Evolutionary conservation across 2,329 filamentous ascomycete genomes (phyloP).

Genomic region (Verticillium isaacii): DNA sequence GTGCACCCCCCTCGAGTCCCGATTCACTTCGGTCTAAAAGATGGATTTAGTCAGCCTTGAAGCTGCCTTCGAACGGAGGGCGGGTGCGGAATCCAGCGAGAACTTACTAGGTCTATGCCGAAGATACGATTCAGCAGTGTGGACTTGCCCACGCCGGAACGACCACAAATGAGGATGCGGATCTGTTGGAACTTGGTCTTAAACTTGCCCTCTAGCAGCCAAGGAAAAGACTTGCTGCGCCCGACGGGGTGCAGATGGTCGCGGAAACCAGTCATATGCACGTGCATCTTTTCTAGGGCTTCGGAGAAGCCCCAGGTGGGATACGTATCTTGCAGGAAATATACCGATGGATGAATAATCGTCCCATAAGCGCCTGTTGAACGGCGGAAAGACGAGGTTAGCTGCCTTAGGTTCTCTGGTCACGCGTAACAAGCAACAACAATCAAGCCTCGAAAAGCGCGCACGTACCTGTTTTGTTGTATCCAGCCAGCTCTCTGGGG

Average conservation of each 20-base stretch:
- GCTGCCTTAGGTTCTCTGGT: no score
- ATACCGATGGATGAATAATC: conserved; percentile 8
- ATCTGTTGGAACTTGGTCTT: background rate
- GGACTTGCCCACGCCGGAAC: conserved; percentile 20
- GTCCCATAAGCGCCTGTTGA: conserved; percentile 2
- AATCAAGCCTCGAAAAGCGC: background rate
- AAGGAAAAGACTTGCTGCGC: background rate
- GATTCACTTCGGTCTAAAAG: conserved; percentile 17
- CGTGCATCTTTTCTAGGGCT: background rate
- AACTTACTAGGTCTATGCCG: conserved; percentile 13
- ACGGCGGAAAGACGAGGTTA: background rate
- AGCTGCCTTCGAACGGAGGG: background rate
- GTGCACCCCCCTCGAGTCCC: conserved; percentile 17
- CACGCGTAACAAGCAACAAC: no score
- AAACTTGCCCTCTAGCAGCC: background rate
- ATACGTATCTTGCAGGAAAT: conserved; percentile 8
- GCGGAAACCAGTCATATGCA: background rate
- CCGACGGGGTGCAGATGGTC: background rate
- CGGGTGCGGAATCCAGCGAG: no score
- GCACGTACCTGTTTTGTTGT: background rate
- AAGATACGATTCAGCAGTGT: conserved; percentile 21
- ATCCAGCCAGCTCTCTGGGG: background rate
- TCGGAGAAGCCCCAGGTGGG: conserved; percentile 1
- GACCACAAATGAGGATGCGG: conserved; percentile 20
- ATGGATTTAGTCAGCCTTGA: background rate